Percentiles rank a stretch among this genome's conserved stretches.
Evolutionary conservation across 164 flowering plant genomes (phyloP).

Genomic region (Magnolia kwangsiensis): DNA sequence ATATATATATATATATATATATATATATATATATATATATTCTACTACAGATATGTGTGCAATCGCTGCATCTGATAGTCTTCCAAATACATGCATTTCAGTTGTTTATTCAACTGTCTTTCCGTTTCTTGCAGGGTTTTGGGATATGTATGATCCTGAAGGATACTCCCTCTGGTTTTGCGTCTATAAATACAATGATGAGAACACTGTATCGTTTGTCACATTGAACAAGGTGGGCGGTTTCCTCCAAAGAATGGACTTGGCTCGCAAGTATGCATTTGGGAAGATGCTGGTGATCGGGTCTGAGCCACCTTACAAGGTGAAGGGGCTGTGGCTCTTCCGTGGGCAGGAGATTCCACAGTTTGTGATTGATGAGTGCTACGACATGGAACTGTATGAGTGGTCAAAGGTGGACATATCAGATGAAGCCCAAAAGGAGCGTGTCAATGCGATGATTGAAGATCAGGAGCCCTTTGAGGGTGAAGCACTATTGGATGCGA

Average conservation of each 20-base stretch:
- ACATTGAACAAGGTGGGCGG: conserved; percentile 74
- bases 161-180: conserved; percentile 80
- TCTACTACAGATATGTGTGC: too few relatives aligned
- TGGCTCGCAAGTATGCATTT: conserved; percentile 87
- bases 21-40: too few relatives aligned
- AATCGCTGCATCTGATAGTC: neutral
- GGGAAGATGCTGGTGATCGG: conserved; percentile 92
- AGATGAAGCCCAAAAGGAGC: conserved; percentile 83
- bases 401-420: conserved; percentile 79
- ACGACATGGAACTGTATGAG: conserved; percentile 81
- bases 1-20: too few relatives aligned
- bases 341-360: conserved; percentile 79
- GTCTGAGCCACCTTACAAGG: conserved; percentile 70
- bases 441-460: conserved; percentile 87
- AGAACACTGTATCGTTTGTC: conserved; percentile 83
- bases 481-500: conserved; percentile 77
- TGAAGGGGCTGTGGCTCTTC: conserved; percentile 95
- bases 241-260: conserved; percentile 77
- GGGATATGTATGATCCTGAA: conserved; percentile 99
- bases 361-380: conserved; percentile 76
- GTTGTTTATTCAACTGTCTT: neutral
- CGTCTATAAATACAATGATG: conserved; percentile 66
- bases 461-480: conserved; percentile 92
- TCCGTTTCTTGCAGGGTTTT: conserved; percentile 56
- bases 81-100: neutral